These are phyloP conservation scores for Collybia sp. DNA, from an alignment of 768 basidiomycete genomes.

Conservation along the genomic window DNA sequence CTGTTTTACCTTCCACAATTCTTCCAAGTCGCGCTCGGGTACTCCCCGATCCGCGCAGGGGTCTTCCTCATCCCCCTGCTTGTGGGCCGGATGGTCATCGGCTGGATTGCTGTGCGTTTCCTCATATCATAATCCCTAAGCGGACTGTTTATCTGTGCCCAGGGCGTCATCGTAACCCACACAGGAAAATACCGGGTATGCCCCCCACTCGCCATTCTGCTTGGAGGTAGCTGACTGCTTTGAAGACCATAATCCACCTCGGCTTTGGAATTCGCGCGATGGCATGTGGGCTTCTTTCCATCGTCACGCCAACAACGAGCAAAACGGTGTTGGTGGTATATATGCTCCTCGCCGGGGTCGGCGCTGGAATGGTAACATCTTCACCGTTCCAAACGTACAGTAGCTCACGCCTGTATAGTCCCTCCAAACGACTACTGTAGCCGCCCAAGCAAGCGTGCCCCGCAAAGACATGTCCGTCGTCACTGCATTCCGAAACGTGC, in stretches of 20 bases:
- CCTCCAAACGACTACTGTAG: constrained; percentile 61
- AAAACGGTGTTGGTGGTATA: constrained; percentile 51
- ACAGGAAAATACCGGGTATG: constrained; percentile 60
- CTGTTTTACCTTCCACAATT: constrained; percentile 73
- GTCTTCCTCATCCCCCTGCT: constrained; percentile 68
- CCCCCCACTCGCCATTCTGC: neutral
- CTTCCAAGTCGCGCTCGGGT: constrained; percentile 69
- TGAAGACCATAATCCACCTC: constrained; percentile 48
- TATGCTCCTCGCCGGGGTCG: constrained; percentile 55
- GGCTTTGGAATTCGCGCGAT: constrained; percentile 70
- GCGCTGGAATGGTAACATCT: constrained; percentile 50
- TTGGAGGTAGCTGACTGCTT: neutral
- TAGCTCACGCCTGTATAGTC: constrained; percentile 28
- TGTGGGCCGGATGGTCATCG: constrained; percentile 55
- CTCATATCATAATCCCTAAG: neutral
- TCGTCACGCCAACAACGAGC: constrained; percentile 42
- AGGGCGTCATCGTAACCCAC: constrained; percentile 60
- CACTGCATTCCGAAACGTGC: constrained; percentile 60
- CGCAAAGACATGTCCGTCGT: constrained; percentile 75
- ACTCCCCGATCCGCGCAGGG: constrained; percentile 51
- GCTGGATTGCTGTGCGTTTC: constrained; percentile 47
- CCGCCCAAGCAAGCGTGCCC: constrained; percentile 67
- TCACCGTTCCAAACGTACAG: neutral
- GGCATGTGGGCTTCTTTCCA: constrained; percentile 65
- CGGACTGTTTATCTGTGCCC: neutral